Conservation (phyloP, 768 basidiomycete species). For the Serendipita sp. region DNA sequence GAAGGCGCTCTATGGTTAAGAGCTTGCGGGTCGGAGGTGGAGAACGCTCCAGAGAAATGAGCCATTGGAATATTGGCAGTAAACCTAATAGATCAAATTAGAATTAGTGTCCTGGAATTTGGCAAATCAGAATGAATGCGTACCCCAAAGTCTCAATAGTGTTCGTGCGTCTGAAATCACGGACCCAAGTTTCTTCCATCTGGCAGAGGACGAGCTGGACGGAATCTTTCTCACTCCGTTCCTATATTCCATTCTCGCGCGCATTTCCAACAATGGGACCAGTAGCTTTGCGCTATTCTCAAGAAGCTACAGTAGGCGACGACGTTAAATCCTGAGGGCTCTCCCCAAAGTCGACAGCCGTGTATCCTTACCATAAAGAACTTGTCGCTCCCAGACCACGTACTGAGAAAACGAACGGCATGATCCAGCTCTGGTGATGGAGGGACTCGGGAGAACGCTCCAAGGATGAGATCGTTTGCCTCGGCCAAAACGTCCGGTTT, state of each 20-base stretch:
- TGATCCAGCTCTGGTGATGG: constrained; percentile 55
- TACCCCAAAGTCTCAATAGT: constrained; percentile 70
- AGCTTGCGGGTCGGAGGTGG: constrained; percentile 55
- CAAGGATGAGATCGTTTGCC: constrained; percentile 49
- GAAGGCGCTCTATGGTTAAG: constrained; percentile 62
- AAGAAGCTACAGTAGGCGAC: constrained; percentile 36
- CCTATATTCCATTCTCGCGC: constrained; percentile 53
- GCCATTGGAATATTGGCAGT: constrained; percentile 65
- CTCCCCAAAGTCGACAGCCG: background rate
- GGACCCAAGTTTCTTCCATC: constrained; percentile 37
- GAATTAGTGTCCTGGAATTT: background rate
- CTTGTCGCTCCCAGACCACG: constrained; percentile 81
- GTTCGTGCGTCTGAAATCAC: constrained; percentile 53
- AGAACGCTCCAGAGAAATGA: constrained; percentile 55
- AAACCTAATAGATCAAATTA: background rate
- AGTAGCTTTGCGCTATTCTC: constrained; percentile 61
- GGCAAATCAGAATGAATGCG: constrained; percentile 14
- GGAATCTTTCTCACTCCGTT: constrained; percentile 35
- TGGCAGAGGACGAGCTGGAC: constrained; percentile 21
- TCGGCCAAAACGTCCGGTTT: constrained; percentile 33
- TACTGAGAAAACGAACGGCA: constrained; percentile 57
- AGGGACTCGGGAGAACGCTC: constrained; percentile 41
- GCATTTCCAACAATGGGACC: constrained; percentile 45
- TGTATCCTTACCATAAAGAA: constrained; percentile 44
- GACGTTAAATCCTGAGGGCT: background rate